Base-by-base conservation (phyloP, 2,329 filamentous ascomycete genomes). In the Pestalotiopsis sp. region DNA sequence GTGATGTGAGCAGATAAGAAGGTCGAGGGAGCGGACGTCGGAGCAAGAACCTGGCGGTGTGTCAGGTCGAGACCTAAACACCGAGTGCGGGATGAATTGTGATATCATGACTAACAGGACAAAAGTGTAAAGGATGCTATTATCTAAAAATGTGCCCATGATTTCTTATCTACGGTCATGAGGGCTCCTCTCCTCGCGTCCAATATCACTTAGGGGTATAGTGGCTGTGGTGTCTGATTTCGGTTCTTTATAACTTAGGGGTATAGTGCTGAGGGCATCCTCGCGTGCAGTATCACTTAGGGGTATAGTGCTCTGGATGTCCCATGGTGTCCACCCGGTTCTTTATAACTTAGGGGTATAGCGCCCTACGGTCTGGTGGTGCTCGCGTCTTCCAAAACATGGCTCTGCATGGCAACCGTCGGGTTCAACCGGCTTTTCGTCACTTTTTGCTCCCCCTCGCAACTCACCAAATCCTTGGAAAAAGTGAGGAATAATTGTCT, bases 361-460 rank as follows among this genome's bases (percentile, higher is more conserved):
- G 45, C 45, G 45, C 45, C 11, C 20, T 17, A 56, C 17, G 12
- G 45, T 52, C 20, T 52, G 17, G 45, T n/a, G 41, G 41, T 49
- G 41, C 41, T n/a, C 7, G 13, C 13, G 2, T 49, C 41, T 49
- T 14, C 41, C 41, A 49, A 49, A 27, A 23, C 20, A 27, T 23
- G 14, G 9, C 6, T 14, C 23, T 5, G 14, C 17, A 57, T 66
- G 64, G 64, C 38, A 66, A 66, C n/a, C 64, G 31, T 57, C 64
- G 64, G 64, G 64, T 66, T 66, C 20, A 66, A 58, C 45, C 64
- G 64, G 64, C 67, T 62, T 62, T 61, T 39, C 59, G 23, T 36
- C 14, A 12, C 5, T 27, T 52, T 9, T 52, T 20, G 17, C 45
- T n/a, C 45, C 45, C 14, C 9, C 14, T 9, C 45, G 17, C 45